Evolutionary conservation across 768 basidiomycete genomes (phyloP), one percentile per base, ranked within the genome.

Genomic region (Zangia roseola): DNA sequence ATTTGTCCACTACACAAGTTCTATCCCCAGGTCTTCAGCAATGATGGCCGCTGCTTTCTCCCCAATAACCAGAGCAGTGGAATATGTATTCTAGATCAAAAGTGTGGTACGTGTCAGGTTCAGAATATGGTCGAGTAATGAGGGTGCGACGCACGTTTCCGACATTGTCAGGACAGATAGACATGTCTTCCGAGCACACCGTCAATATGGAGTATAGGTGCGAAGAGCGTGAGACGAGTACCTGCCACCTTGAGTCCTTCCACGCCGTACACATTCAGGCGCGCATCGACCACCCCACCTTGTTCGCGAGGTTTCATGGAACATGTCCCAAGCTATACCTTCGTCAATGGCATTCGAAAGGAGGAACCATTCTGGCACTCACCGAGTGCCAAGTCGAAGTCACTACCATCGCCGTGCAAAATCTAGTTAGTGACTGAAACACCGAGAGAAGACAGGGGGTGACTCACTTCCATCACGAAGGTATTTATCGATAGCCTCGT

Each of bases 31-130:
- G n/a, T 84, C 83, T 45, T 82, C 71, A 2, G 77, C 78, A 40
- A 86, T 81, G 36, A 84, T 74, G 10, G 73, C 54, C 0, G 82
- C 80, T 0, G 81, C 81, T 62, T 84, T 84, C 64, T 84, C 83
- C 2, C 81, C 83, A 37, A 86, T 56, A 26, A 67, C 60, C 21
- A 75, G 41, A 12, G 75, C 71, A 9, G 73, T 73, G 0, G 71
- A 73, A 49, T 74, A 75, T 1, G 76, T 76, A 48, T 76, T 77
- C 68, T 59, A 16, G 16, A 31, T 13, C 26, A 28, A 28, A 28
- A 28, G 13, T 28, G 28, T 12, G 13, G 13, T 28, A 16, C 6
- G 5, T 16, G 14, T 31, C 14, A 31, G 31, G 16, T 31, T 14
- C 7, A 16, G 6, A 13, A 31, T 31, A 2, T 6, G 14, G 12